phyloP scores from a whole-genome alignment of 768 basidiomycete species.

The Cystofilobasidium capitatum region DNA sequence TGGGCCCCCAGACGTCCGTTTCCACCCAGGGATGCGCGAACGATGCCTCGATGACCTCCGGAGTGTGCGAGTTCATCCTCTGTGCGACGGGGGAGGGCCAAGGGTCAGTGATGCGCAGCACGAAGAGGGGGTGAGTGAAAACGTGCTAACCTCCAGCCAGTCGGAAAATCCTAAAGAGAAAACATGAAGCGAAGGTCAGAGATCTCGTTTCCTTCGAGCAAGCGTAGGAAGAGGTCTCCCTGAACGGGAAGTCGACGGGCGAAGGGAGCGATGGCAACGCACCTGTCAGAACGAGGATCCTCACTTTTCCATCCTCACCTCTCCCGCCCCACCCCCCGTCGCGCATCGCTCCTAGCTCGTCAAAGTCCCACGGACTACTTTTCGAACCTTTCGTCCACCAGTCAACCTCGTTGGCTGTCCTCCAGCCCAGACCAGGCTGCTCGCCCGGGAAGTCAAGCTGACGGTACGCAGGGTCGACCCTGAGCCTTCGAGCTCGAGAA shows the following conservation, averaged over 20 bases:
- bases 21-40: conserved; percentile 35
- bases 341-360: background rate
- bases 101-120: background rate
- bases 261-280: conserved; percentile 13
- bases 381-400: background rate
- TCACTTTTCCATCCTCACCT: conserved; percentile 26
- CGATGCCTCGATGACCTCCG: conserved; percentile 40
- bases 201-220: background rate
- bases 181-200: background rate
- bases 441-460: background rate
- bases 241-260: background rate
- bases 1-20: conserved; percentile 40
- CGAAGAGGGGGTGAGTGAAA: no score
- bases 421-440: background rate
- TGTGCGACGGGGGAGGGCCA: no score
- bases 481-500: background rate
- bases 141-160: no score
- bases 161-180: background rate
- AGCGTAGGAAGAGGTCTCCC: background rate
- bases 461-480: background rate
- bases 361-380: conserved; percentile 18
- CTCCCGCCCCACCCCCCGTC: conserved; percentile 8
- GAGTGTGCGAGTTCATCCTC: conserved; percentile 25
- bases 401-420: background rate
- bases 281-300: conserved; percentile 39